Evolutionary conservation across 179 eudicot genomes (phyloP).

Genomic region (Heliamphora pulchella): DNA sequence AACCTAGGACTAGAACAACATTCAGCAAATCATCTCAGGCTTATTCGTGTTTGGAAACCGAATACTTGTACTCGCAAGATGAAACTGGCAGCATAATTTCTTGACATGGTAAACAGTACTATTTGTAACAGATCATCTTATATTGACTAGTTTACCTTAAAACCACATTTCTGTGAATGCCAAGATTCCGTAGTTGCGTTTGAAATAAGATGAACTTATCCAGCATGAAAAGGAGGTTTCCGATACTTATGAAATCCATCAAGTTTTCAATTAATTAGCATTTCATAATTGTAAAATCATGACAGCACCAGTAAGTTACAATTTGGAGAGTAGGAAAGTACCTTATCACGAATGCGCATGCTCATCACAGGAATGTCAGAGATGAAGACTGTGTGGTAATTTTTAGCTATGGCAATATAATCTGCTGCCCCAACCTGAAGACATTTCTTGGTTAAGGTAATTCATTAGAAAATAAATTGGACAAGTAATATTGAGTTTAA

Average conservation of each 20-base stretch:
- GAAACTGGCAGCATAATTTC: not conserved
- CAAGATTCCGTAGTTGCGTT: not conserved
- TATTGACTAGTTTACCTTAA: not conserved
- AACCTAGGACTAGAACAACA: not conserved
- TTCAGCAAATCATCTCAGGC: slow-evolving; percentile 3
- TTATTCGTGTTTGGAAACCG: not conserved
- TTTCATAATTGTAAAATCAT: not conserved
- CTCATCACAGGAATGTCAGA: slow-evolving; percentile 83
- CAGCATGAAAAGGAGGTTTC: not conserved
- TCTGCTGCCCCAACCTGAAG: slow-evolving; percentile 92
- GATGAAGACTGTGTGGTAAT: slow-evolving; percentile 81
- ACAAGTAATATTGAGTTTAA: slow-evolving; percentile 1
- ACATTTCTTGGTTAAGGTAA: not conserved
- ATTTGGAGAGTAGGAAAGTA: slow-evolving; percentile 16
- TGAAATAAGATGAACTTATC: not conserved
- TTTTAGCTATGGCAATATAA: slow-evolving; percentile 79
- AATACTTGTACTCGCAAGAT: not conserved
- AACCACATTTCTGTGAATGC: not conserved
- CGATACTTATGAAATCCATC: not conserved
- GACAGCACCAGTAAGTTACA: not conserved
- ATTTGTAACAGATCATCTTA: not conserved
- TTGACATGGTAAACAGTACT: not conserved
- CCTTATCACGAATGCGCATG: slow-evolving; percentile 96
- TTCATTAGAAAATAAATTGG: not conserved
- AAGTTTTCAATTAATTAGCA: not conserved